These are phyloP conservation scores for Mortierella sp. DNA, from an alignment of 371 early-diverging fungal species.

Conservation along the genomic window DNA sequence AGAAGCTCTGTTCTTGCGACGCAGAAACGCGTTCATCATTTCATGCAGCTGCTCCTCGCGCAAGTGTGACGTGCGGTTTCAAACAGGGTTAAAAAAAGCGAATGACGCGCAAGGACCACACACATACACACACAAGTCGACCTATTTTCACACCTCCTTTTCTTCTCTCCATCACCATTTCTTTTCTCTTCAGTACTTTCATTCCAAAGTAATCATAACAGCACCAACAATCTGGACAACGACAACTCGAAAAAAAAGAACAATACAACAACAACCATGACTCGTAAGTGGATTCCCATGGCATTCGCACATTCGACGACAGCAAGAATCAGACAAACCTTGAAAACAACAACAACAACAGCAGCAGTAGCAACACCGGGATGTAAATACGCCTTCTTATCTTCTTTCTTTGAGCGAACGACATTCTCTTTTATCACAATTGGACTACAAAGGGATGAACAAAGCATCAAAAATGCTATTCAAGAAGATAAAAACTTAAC, in stretches of 20 bases:
- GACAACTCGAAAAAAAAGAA: neutral
- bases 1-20: neutral
- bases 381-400: neutral
- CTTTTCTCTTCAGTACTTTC: neutral
- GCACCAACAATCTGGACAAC: neutral
- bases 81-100: neutral
- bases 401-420: neutral
- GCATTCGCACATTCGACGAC: conserved; percentile 3
- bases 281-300: conserved; percentile 38
- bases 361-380: neutral
- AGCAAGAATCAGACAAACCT: conserved; percentile 5
- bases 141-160: neutral
- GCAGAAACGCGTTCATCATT: neutral
- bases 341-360: neutral
- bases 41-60: neutral
- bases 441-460: too few relatives aligned
- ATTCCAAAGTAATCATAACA: neutral
- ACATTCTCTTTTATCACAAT: neutral
- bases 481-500: too few relatives aligned
- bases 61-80: neutral
- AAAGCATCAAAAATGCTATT: too few relatives aligned
- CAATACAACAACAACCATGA: conserved; percentile 5
- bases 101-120: conserved; percentile 10
- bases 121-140: neutral
- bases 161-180: neutral